Evolutionary conservation across 2,329 filamentous ascomycete species (phyloP), one percentile per base, ranked within the genome.

Genomic region (Fusarium sororula): DNA sequence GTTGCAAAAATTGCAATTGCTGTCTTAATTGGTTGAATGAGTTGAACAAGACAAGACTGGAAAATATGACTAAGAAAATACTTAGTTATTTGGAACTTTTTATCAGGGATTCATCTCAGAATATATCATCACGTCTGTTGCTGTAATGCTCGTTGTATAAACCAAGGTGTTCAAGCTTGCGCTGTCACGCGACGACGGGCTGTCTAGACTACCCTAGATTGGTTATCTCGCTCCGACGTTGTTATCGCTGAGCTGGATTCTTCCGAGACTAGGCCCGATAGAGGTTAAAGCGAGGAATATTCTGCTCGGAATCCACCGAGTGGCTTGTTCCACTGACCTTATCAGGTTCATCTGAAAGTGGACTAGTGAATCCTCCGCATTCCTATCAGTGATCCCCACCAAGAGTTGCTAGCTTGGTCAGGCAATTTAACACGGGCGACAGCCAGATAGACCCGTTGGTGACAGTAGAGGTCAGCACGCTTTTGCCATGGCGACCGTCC

Each of bases 1-100:
- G 0, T 1, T 15, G 39, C 22, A 42, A 6, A 2, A 8, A 15
- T 4, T 7, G 15, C n/a, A 24, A 18, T 8, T 0, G 7, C 3
- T 10, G 5, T 24, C 5, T 44, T 42, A 1, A 14, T n/a, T 10
- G 14, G 6, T 2, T 2, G 15, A 9, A 5, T n/a, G 6, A 42
- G 39, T 42, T 8, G 39, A 44, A 17, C n/a, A 11, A 17, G n/a
- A 17, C n/a, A 11, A 17, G n/a, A 17, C 14, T 22, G 5, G 22
- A n/a, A 15, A 42, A 41, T 17, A 15, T 42, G 6, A 15, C 22
- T 37, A 37, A 37, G 8, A n/a, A 42, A 14, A 13, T n/a, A 11
- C 5, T 22, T 22, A 14, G 8, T 42, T 42, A n/a, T 42, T n/a
- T 6, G 6, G 6, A 9, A 8, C 5, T 0, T 42, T 42, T n/a